Evolutionary conservation across 2,329 filamentous ascomycete species (phyloP), one percentile per base, ranked within the genome.

Genomic region (Cladophialophora bantiana): DNA sequence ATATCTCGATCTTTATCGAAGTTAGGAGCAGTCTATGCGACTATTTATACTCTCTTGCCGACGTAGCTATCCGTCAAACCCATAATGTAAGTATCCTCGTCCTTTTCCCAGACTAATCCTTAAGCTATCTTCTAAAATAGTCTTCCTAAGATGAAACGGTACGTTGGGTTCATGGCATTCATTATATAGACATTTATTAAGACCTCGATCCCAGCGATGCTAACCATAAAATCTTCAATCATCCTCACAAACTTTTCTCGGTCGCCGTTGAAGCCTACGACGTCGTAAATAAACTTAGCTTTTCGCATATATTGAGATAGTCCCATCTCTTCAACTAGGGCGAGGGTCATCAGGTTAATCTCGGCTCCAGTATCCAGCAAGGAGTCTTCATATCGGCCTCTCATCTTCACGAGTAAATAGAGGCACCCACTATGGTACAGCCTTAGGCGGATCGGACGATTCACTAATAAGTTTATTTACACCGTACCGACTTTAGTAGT

Each of bases 221-320:
- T 59, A 12, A 59, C 18, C 13, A 59, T 12, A n/a, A 59, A 45
- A 15, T 59, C 56, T n/a, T 59, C 18, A 26, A 59, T 59, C 32
- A 59, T 59, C 7, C 18, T 26, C 3, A 59, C 18, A 18, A 59
- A 59, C 12, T 45, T 31, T 18, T 58, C 18, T 3, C 9, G 9
- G 7, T 58, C 55, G 20, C 18, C 10, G n/a, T 58, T 58, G 31
- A 58, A 59, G 7, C 13, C 31, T 13, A 59, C n/a, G 15, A 12
- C n/a, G n/a, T 59, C 18, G 26, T 59, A 45, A 34, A 59, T 45
- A 32, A 42, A 59, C n/a, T 12, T 42, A 15, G 13, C 38, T 5
- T 59, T 59, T 1, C 35, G 26, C 45, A 59, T 6, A 31, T 59
- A 26, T 12, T 34, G 12, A 15, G 38, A 45, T 18, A 42, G 32